A percentile compares a stretch with the other conserved stretches of the same genome.
Conservation (phyloP, 108 stramenopile genomes). For the Parmales sp. region DNA sequence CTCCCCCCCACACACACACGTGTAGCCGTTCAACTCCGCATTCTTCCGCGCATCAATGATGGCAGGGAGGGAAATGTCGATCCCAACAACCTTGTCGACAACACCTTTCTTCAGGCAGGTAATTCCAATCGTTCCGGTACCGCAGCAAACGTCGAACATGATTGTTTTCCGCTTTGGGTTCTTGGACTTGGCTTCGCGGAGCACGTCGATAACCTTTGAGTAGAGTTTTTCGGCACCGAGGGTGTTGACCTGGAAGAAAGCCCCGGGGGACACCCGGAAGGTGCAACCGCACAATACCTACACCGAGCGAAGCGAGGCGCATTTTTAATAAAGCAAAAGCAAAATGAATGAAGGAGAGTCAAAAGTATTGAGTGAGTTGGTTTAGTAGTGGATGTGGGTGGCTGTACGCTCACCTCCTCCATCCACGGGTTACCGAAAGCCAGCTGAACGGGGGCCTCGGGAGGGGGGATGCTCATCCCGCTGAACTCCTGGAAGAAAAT, state of each 20-base stretch:
- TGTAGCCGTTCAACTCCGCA: slow-evolving; percentile 50
- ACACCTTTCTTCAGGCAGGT: slow-evolving; percentile 60
- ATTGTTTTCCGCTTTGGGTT: slow-evolving; percentile 21
- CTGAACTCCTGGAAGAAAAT: slow-evolving; percentile 73
- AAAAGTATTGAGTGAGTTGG: too few relatives aligned
- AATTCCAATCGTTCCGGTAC: slow-evolving; percentile 86
- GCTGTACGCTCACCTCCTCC: slow-evolving; percentile 50
- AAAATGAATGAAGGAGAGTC: too few relatives aligned
- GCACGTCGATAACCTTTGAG: slow-evolving; percentile 54
- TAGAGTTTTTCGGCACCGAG: slow-evolving; percentile 73
- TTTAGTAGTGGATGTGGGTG: too few relatives aligned
- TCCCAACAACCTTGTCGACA: slow-evolving; percentile 61
- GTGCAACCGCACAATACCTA: slow-evolving; percentile 62
- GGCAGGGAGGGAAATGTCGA: slow-evolving; percentile 73
- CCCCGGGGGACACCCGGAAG: slow-evolving; percentile 80
- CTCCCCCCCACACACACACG: neutral
- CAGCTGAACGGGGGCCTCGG: slow-evolving; percentile 64
- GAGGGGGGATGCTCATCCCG: slow-evolving; percentile 54
- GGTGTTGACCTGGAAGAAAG: slow-evolving; percentile 92
- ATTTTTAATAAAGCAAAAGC: too few relatives aligned
- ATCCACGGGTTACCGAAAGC: slow-evolving; percentile 49
- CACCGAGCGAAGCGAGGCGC: too few relatives aligned
- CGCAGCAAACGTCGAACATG: slow-evolving; percentile 86
- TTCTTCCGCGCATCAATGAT: slow-evolving; percentile 74
- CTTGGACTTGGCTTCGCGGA: slow-evolving; percentile 30